Conservation (phyloP, 1,284 basidiomycete species). For the Ceratobasidium sp. region DNA sequence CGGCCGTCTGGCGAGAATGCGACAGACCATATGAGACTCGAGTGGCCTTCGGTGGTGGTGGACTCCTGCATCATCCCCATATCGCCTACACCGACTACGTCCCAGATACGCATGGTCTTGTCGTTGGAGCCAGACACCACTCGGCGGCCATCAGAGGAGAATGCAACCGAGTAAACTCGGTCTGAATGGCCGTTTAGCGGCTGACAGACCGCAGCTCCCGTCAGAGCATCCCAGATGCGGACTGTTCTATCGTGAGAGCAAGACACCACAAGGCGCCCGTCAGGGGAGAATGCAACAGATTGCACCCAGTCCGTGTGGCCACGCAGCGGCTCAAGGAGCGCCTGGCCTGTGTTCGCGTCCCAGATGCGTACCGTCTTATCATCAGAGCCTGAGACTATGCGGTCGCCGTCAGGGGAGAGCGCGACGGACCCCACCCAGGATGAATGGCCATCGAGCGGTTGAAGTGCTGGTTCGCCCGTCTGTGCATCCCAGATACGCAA, state of each 20-base stretch:
- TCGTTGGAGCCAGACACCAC: background rate
- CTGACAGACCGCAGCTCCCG: conserved; percentile 6
- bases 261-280: conserved; percentile 19
- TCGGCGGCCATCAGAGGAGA: background rate
- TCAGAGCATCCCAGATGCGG: conserved; percentile 25
- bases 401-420: conserved; percentile 11
- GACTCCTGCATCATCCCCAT: too few species aligned
- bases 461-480: background rate
- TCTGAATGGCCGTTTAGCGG: background rate
- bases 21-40: too few species aligned
- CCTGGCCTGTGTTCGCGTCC: conserved; percentile 13
- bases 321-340: background rate
- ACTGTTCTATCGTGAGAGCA: conserved; percentile 8
- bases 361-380: conserved; percentile 26
- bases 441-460: background rate
- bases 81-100: too few species aligned
- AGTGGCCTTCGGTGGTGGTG: too few species aligned
- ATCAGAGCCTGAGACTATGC: conserved; percentile 1
- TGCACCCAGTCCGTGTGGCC: conserved; percentile 22
- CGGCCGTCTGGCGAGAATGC: too few species aligned
- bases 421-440: background rate
- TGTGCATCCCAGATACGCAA: conserved; percentile 18
- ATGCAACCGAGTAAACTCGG: background rate
- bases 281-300: conserved; percentile 21
- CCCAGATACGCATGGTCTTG: background rate